These are phyloP conservation scores for Suillus paluster DNA, from an alignment of 768 basidiomycete genomes.

Conservation along the genomic window DNA sequence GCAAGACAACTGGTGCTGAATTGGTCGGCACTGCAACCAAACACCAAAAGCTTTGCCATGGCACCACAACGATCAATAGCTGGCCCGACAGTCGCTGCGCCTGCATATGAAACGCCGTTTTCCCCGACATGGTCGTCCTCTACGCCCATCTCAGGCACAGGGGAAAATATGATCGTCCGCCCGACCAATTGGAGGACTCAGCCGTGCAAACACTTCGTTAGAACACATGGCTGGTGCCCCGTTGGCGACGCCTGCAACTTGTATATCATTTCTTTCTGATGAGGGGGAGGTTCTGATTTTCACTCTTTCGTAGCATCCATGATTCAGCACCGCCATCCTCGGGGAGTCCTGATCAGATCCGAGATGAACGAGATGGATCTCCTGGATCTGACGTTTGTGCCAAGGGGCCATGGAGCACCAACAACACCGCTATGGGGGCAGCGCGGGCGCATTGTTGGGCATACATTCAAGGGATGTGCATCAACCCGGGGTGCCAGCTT, in stretches of 20 bases:
- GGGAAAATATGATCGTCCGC: slow-evolving; percentile 6
- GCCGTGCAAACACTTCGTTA: slow-evolving; percentile 46
- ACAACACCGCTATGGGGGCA: neutral
- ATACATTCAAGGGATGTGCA: slow-evolving; percentile 39
- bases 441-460: slow-evolving; percentile 42
- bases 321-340: slow-evolving; percentile 13
- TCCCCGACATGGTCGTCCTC: neutral
- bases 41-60: slow-evolving; percentile 16
- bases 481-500: slow-evolving; percentile 32
- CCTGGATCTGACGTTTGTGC: neutral
- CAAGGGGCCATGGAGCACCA: neutral
- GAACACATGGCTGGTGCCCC: slow-evolving; percentile 48
- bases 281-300: slow-evolving; percentile 6
- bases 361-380: neutral
- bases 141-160: neutral
- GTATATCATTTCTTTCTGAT: slow-evolving; percentile 31
- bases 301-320: slow-evolving; percentile 19
- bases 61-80: slow-evolving; percentile 8
- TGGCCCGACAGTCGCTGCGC: slow-evolving; percentile 2
- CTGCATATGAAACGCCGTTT: neutral
- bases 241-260: slow-evolving; percentile 45
- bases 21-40: slow-evolving; percentile 24
- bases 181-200: slow-evolving; percentile 39
- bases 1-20: slow-evolving; percentile 16
- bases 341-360: neutral